These are phyloP conservation scores for Cyberlindnera maritima DNA, from an alignment of 805 yeast species.

Conservation along the genomic window DNA sequence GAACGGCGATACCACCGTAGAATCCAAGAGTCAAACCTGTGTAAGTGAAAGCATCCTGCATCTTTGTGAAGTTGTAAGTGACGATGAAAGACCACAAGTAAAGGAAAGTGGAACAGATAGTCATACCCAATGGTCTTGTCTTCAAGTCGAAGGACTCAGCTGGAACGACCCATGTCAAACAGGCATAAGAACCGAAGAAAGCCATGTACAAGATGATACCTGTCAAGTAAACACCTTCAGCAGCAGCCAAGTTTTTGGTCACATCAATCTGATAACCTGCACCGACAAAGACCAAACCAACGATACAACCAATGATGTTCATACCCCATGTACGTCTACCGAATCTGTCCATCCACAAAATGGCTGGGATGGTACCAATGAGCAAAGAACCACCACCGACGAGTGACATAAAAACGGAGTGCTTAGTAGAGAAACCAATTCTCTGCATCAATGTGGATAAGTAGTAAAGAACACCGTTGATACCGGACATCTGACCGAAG, in stretches of 20 bases:
- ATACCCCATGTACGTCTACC: constrained; percentile 61
- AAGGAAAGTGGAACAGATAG: constrained; percentile 51
- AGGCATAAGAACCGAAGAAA: constrained; percentile 65
- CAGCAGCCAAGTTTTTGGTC: constrained; percentile 40
- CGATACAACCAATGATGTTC: constrained; percentile 54
- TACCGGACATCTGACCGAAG: constrained; percentile 66
- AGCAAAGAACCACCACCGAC: constrained; percentile 66
- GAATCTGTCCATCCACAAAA: constrained; percentile 52
- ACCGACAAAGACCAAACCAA: constrained; percentile 61
- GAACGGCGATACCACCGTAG: constrained; percentile 63
- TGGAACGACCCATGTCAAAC: constrained; percentile 68
- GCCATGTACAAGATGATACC: constrained; percentile 64
- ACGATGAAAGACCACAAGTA: constrained; percentile 63
- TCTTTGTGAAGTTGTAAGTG: constrained; percentile 58
- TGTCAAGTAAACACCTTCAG: constrained; percentile 58
- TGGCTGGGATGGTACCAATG: constrained; percentile 65
- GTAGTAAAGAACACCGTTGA: constrained; percentile 64
- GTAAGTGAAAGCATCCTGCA: constrained; percentile 55
- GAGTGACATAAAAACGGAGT: constrained; percentile 62
- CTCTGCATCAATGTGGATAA: constrained; percentile 54
- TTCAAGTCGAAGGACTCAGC: constrained; percentile 60
- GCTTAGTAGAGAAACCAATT: constrained; percentile 51
- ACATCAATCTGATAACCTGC: constrained; percentile 46
- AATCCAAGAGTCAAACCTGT: constrained; percentile 65
- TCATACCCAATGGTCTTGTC: constrained; percentile 64